Evolutionary conservation across 805 yeast genomes (phyloP), one percentile per base, ranked within the genome.

Genomic region (Candida maesae): DNA sequence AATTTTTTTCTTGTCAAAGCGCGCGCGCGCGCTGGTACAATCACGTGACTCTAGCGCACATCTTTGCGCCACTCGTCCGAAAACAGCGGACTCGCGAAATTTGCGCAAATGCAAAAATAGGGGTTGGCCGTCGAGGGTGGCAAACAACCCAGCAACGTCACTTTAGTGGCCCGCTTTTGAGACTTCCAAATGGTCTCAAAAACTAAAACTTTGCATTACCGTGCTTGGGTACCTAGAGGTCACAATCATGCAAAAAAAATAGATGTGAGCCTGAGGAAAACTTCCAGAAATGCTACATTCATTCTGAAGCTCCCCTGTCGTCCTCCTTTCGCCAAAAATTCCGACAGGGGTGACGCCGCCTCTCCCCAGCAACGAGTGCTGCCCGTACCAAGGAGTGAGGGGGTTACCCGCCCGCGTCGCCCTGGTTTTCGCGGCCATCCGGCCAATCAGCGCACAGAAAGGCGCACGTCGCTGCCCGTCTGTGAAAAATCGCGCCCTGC

Each of bases 401-500:
- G 31, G 33, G 46, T 43, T 43, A 43, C 47, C 47, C 47, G 41
- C 23, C 31, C 33, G 31, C 17, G 44, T 36, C 39, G 47, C 35
- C 30, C 6, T 15, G 41, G 43, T 23, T 21, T 25, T 33, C 36
- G 37, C 37, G 35, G 24, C 17, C 12, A 14, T 10, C 3, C 19
- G 18, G 29, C 47, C 47, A 44, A 44, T 44, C 35, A 42, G n/a
- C 6, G 20, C n/a, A 19, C 26, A 30, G 21, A 26, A 17, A 15
- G 34, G 20, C 18, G 16, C 31, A 5, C 15, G 3, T 5, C 10
- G 11, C 27, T 18, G 38, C 34, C 21, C 4, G 36, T 5, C 2
- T 5, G 16, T 35, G 29, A 29, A 41, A 41, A 41, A 37, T 14
- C 21, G 29, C 32, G 35, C 36, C 24, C 24, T 38, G 38, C 39